Percentiles rank a stretch among this genome's conserved stretches.
Conservation (phyloP, 305 asterid species). For the Fraxinus latifolia region DNA sequence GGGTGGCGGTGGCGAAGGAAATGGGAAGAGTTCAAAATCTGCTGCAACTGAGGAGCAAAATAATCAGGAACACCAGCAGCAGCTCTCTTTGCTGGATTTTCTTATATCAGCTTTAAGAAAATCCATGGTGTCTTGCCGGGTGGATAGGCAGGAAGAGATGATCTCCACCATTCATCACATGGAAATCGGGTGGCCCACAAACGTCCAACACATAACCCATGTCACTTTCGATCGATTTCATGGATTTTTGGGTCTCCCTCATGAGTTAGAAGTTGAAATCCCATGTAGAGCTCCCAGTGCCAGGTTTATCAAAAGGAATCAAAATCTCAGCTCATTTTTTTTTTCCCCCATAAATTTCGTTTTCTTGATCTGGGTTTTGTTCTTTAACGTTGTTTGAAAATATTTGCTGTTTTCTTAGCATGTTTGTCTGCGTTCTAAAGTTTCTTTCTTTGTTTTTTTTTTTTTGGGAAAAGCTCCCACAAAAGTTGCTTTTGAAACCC, state of each 20-base stretch:
- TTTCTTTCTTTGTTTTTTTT: neutral
- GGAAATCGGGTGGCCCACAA: conserved; percentile 96
- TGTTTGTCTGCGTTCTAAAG: neutral
- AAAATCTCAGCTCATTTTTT: neutral
- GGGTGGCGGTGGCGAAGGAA: conserved; percentile 30
- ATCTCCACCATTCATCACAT: conserved; percentile 60
- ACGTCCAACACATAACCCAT: conserved; percentile 87
- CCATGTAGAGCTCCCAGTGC: conserved; percentile 90
- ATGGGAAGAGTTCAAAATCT: conserved; percentile 38
- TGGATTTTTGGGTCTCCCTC: conserved; percentile 87
- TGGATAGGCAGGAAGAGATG: conserved; percentile 52
- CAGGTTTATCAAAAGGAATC: conserved; percentile 42
- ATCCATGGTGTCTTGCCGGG: conserved; percentile 79
- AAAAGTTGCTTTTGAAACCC: neutral
- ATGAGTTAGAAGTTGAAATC: conserved; percentile 81
- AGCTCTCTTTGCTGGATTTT: conserved; percentile 66
- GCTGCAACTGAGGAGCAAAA: conserved; percentile 37
- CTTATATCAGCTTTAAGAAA: conserved; percentile 69
- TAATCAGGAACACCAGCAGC: conserved; percentile 34
- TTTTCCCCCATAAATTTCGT: neutral
- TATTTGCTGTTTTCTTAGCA: neutral
- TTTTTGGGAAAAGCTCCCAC: conserved; percentile 1
- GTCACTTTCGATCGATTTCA: conserved; percentile 89
- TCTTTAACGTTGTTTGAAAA: neutral
- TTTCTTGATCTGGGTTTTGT: neutral